Base-by-base conservation (phyloP, 2,329 filamentous ascomycete species). In the Cercospora sp. region DNA sequence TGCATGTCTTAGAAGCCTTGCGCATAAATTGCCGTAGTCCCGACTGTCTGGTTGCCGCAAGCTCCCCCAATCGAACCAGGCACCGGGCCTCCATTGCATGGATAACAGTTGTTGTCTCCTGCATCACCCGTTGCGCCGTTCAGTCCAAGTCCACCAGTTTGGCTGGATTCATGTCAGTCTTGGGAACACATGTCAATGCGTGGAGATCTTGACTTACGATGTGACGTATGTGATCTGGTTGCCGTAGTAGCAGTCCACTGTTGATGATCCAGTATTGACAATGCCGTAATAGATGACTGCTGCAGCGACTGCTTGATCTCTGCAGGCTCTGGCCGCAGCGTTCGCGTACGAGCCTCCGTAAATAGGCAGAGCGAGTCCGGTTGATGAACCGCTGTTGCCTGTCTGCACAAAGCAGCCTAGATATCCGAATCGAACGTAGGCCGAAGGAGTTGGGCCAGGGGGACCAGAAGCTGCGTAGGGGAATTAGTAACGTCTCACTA, bases 331-430 rank as follows among this genome's bases (percentile, higher is more conserved):
- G 3, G 62, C 62, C 20, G 31, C 62, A 5, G 62, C 62, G 13
- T 67, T 69, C 2, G 65, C 60, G 58, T 74, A 75, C 7, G 72
- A 72, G 8, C 67, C 66, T 51, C 72, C 70, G 60, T 67, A 76
- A 16, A 42, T 62, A 6, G 70, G 28, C 12, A 76, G 67, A 1
- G 74, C 76, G 8, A 73, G 66, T 9, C 75, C 76, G 16, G 71
- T 71, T 9, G 69, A 71, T 1, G 63, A 60, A 6, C 67, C 67
- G 39, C 64, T 62, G 10, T 64, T 67, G 4, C 73, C 75, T 3
- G 72, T 74, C 28, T 77, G 75, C 0, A 75, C 70, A 28, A 74
- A 77, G 67, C 75, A 77, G 60, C 76, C 75, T 13, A 75, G 62
- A 42, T 76, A 77, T 39, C 68, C 70, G 65, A 71, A 77, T 12